Conservation (phyloP, 352 stramenopile genomes). For the Phytophthora syringae region DNA sequence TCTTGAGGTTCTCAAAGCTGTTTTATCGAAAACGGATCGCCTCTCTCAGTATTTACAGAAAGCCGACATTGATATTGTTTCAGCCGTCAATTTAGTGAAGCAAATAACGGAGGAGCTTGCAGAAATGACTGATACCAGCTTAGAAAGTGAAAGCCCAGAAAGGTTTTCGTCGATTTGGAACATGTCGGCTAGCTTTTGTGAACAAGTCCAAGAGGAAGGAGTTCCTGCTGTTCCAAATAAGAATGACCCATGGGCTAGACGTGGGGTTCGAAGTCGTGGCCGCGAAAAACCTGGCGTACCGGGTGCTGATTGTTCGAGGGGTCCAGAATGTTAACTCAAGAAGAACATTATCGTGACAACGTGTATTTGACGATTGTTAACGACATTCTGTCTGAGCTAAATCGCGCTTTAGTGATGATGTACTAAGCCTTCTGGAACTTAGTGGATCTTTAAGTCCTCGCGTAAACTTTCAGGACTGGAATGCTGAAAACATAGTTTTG, state of each 20-base stretch:
- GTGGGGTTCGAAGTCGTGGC: neutral
- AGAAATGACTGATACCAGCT: neutral
- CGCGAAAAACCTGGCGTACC: neutral
- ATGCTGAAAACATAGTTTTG: neutral
- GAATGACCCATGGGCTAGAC: neutral
- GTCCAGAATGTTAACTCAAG: neutral
- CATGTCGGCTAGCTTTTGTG: neutral
- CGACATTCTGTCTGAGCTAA: neutral
- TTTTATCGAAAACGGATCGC: neutral
- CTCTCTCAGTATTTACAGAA: conserved; percentile 2
- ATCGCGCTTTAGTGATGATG: neutral
- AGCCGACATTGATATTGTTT: neutral
- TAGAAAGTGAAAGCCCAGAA: neutral
- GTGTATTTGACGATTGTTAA: neutral
- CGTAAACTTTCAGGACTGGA: neutral
- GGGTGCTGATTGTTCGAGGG: neutral
- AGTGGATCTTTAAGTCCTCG: neutral
- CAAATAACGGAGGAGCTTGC: neutral
- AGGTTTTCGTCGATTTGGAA: neutral
- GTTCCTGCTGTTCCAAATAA: neutral
- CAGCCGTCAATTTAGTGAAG: neutral
- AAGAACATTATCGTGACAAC: neutral
- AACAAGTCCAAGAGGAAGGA: neutral
- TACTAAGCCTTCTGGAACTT: neutral
- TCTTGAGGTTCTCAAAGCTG: neutral